phyloP scores from a whole-genome alignment of 2,329 filamentous ascomycete genomes.

The Aspergillus sojae region DNA sequence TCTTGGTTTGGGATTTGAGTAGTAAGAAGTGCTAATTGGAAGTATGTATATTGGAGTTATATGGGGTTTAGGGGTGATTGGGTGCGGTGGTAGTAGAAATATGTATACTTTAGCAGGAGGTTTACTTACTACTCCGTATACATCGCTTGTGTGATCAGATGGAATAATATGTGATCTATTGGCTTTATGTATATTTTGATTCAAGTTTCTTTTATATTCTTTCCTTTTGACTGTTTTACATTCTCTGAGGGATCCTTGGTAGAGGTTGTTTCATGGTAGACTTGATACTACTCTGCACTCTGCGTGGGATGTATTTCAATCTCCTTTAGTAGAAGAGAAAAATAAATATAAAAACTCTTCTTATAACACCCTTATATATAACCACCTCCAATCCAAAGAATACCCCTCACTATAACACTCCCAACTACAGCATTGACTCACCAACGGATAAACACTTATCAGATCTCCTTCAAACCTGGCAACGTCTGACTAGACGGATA shows the following conservation, averaged over 20 bases:
- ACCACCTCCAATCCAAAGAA: conserved; percentile 4
- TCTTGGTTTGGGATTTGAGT: too few species aligned
- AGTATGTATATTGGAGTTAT: too few species aligned
- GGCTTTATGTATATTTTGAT: too few species aligned
- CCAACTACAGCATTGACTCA: neutral
- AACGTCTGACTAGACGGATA: conserved; percentile 2
- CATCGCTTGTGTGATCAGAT: too few species aligned
- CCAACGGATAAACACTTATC: neutral
- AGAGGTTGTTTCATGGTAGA: neutral
- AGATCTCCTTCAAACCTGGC: neutral
- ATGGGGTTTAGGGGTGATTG: too few species aligned
- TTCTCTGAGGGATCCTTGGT: neutral
- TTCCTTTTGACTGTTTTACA: too few species aligned
- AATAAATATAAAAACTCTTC: neutral
- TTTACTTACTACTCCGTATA: too few species aligned
- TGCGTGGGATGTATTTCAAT: neutral
- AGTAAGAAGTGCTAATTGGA: too few species aligned
- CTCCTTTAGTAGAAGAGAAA: neutral
- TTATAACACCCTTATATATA: neutral
- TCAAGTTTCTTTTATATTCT: too few species aligned
- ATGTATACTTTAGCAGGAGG: too few species aligned
- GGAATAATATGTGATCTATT: too few species aligned
- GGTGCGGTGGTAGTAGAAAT: too few species aligned
- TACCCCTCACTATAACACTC: neutral
- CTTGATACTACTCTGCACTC: neutral